These are phyloP conservation scores for Spongispora temasekensis DNA, from an alignment of 1,284 basidiomycete species.

Conservation along the genomic window DNA sequence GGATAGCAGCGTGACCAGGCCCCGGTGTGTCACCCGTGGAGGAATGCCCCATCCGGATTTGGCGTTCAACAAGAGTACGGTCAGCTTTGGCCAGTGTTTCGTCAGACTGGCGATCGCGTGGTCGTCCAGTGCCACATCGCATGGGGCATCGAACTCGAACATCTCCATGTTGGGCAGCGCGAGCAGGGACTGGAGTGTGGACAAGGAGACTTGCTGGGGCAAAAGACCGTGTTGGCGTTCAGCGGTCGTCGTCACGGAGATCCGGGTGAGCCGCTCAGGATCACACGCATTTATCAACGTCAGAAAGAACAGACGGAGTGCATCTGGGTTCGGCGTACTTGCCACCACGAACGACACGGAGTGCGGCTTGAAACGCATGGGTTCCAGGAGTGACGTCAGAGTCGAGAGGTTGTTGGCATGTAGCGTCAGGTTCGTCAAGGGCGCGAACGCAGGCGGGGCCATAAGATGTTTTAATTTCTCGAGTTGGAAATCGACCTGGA, in stretches of 20 bases:
- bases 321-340: constrained; percentile 15
- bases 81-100: constrained; percentile 22
- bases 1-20: constrained; percentile 18
- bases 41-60: constrained; percentile 18
- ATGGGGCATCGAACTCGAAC: constrained; percentile 23
- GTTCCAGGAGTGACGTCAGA: constrained; percentile 24
- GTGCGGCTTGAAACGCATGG: constrained; percentile 17
- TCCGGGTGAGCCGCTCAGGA: constrained; percentile 8
- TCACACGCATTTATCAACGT: constrained; percentile 19
- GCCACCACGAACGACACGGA: constrained; percentile 19
- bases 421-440: constrained; percentile 13
- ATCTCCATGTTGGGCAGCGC: constrained; percentile 7
- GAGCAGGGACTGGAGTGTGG: constrained; percentile 22
- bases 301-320: constrained; percentile 23
- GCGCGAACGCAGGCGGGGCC: constrained; percentile 16
- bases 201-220: constrained; percentile 11
- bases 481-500: constrained; percentile 15
- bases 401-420: constrained; percentile 8
- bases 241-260: constrained; percentile 12
- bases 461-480: constrained; percentile 17
- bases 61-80: constrained; percentile 15
- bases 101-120: constrained; percentile 13
- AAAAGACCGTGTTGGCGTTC: background rate
- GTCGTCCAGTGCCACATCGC: constrained; percentile 19
- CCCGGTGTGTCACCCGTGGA: constrained; percentile 20